Percentiles rank a stretch among this genome's conserved stretches.
Conservation (phyloP, 1,139 yeast genomes). For the Diutina pseudorugosa region DNA sequence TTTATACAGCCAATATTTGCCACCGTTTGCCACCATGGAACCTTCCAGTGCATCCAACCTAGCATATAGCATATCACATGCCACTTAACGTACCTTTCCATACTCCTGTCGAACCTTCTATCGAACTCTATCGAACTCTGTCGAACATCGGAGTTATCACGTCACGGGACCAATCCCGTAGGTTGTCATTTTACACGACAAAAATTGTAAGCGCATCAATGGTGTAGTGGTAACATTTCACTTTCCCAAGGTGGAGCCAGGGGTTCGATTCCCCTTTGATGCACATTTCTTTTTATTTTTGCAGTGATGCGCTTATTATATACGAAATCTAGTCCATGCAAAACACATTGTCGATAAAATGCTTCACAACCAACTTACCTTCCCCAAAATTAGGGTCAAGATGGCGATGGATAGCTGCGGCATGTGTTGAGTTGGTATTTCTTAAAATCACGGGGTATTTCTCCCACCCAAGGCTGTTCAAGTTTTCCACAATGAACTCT, state of each 20-base stretch:
- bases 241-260: slow-evolving; percentile 4
- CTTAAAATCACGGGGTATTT: slow-evolving; percentile 64
- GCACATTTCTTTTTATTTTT: background rate
- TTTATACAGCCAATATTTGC: no score
- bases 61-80: no score
- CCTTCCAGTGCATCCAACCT: no score
- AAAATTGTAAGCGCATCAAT: background rate
- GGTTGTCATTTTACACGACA: no score
- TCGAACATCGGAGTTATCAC: no score
- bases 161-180: no score
- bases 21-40: no score
- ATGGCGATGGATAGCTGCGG: slow-evolving; percentile 67
- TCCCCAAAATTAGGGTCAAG: slow-evolving; percentile 42
- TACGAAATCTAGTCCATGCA: background rate
- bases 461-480: slow-evolving; percentile 52
- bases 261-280: slow-evolving; percentile 4
- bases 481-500: slow-evolving; percentile 36
- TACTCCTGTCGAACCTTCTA: no score
- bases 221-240: slow-evolving; percentile 4
- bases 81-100: no score
- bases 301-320: background rate
- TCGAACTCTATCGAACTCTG: no score
- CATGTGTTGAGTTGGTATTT: slow-evolving; percentile 57
- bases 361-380: slow-evolving; percentile 56
- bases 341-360: slow-evolving; percentile 39